A percentile compares a stretch with the other conserved stretches of the same genome.
Evolutionary conservation across 106 monocot genomes (phyloP).

Genomic region (Dendrobium nobile): DNA sequence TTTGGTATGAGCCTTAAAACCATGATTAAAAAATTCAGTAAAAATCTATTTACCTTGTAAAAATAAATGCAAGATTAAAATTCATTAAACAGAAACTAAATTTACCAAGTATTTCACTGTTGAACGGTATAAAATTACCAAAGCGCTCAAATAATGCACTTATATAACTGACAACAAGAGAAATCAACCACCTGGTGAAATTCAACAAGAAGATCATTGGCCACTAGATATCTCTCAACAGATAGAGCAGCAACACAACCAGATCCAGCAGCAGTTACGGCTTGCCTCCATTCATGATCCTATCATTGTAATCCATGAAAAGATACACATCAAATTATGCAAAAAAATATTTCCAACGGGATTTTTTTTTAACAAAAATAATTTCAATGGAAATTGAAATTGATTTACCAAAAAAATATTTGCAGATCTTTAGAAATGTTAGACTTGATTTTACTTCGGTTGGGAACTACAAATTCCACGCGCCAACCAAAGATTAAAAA

Average conservation of each 20-base stretch:
- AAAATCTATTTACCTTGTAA: not conserved
- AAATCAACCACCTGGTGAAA: constrained; percentile 75
- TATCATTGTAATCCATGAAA: constrained; percentile 17
- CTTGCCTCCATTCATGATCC: constrained; percentile 99
- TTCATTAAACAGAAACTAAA: not conserved
- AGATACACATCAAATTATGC: not conserved
- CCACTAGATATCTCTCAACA: constrained; percentile 88
- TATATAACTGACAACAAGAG: not conserved
- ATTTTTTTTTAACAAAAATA: not conserved
- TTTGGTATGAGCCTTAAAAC: not conserved
- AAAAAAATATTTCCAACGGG: not conserved
- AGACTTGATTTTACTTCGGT: not conserved
- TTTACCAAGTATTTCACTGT: not conserved
- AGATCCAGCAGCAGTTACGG: constrained; percentile 97
- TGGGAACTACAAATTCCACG: not conserved
- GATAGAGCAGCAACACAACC: constrained; percentile 96
- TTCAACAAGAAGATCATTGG: constrained; percentile 87
- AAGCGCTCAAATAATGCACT: not conserved
- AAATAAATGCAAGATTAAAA: not conserved
- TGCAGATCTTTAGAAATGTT: not conserved
- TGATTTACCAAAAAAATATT: not conserved
- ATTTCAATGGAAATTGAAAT: not conserved
- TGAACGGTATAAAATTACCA: not conserved
- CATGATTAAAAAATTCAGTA: not conserved
- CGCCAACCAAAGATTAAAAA: constrained; percentile 12